Base-by-base conservation (phyloP, 2,329 filamentous ascomycete genomes). In the Amauroascus verrucosus region DNA sequence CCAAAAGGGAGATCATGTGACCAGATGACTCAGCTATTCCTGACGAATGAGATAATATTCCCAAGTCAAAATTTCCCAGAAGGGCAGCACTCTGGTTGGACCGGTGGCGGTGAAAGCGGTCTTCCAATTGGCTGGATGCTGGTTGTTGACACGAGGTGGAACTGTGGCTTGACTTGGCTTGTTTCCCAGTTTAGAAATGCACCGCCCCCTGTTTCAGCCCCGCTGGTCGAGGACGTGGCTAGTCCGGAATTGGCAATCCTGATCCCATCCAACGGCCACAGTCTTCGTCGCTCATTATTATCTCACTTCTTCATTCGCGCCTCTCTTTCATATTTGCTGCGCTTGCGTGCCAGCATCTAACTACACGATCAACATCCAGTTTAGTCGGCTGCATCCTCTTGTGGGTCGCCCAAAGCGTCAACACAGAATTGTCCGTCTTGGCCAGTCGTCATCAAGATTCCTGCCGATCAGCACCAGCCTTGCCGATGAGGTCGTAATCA, bases 171-270 rank as follows among this genome's bases (percentile, higher is more conserved):
- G 18, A 16, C n/a, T n/a, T 16, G 37, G 18, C 33, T 16, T 3
- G n/a, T 16, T 37, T 37, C 33, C 33, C 9, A 6, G n/a, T 37
- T 37, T 14, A 37, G 33, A 28, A 48, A 6, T 35, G 45, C 46
- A 48, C 46, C 46, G 46, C 46, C 46, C 46, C 46, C 46, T 48
- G 46, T 48, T 38, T 48, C 46, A 48, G 16, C 46, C 37, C 26
- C 26, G 5, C 26, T 5, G n/a, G n/a, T 5, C 9, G 26, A 30
- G 26, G 26, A 4, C 26, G 4, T 5, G 26, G 26, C 43, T 46
- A 46, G 43, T n/a, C 43, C 43, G 11, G n/a, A 46, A 28, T 24
- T 11, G 30, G 45, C 45, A 14, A 9, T n/a, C 14, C 30, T 28
- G 16, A 30, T 24, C 13, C 26, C 24, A 5, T 28, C 11, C 33